phyloP scores from a whole-genome alignment of 78 protist genomes.

The Dictyostelium brefeldianum region DNA sequence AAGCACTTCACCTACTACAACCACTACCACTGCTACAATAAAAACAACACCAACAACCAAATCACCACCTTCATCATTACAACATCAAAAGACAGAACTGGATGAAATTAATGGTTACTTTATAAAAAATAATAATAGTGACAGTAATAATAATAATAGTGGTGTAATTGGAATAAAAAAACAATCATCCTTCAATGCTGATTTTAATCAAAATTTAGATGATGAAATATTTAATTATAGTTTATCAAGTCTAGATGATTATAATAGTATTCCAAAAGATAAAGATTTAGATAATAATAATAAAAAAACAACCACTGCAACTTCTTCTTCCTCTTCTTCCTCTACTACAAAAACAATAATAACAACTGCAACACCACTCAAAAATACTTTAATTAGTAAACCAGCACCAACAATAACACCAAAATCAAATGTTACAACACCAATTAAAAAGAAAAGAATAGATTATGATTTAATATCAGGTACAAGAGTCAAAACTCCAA shows the following conservation, averaged over 20 bases:
- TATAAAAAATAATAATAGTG: not conserved
- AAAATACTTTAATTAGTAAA: not conserved
- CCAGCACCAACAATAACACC: not conserved
- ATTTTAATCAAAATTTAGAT: not conserved
- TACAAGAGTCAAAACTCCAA: conserved; percentile 3
- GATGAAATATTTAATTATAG: not conserved
- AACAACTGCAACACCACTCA: not conserved
- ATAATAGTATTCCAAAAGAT: not conserved
- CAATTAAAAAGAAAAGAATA: conserved; percentile 3
- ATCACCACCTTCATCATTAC: not conserved
- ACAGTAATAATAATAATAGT: not conserved
- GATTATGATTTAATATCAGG: conserved; percentile 47
- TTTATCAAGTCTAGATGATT: not conserved
- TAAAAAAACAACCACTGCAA: not conserved
- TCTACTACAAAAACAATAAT: not conserved
- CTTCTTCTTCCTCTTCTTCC: not conserved
- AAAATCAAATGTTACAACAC: not conserved
- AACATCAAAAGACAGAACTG: not conserved
- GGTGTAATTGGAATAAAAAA: not conserved
- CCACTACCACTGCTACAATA: not conserved
- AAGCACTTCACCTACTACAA: not conserved
- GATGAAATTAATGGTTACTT: not conserved
- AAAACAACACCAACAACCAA: not conserved
- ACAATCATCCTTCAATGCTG: not conserved
- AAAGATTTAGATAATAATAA: not conserved